Evolutionary conservation across 2,329 filamentous ascomycete genomes (phyloP).

Genomic region (Colletotrichum tanaceti): DNA sequence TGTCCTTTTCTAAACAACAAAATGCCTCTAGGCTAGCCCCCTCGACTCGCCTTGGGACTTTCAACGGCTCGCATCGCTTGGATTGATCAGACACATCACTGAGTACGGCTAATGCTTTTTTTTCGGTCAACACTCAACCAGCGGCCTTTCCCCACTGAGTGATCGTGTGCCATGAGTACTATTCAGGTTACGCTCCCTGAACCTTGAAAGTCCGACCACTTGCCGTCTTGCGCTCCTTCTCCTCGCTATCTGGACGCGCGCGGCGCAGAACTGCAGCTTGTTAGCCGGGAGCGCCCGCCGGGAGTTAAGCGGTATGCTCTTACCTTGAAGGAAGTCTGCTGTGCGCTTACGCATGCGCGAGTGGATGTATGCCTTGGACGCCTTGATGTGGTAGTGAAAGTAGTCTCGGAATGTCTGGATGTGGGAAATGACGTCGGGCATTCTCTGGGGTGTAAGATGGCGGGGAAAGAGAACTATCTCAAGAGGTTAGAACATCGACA

Average conservation of each 20-base stretch:
- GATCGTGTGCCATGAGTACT: not conserved
- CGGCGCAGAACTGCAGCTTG: slow-evolving; percentile 82
- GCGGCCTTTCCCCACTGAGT: not conserved
- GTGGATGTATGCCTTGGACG: slow-evolving; percentile 99
- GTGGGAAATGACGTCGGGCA: slow-evolving; percentile 96
- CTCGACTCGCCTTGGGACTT: not conserved
- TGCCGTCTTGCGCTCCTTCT: slow-evolving; percentile 97
- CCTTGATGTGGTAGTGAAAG: slow-evolving; percentile 99
- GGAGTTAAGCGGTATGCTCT: slow-evolving; percentile 48
- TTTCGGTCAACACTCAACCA: not conserved
- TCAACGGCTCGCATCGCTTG: not conserved
- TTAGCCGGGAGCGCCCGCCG: not conserved
- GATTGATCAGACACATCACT: not conserved
- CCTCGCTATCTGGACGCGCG: slow-evolving; percentile 93
- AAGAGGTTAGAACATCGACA: slow-evolving; percentile 35
- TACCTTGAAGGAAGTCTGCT: slow-evolving; percentile 97
- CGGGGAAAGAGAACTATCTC: slow-evolving; percentile 88
- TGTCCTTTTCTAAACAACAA: slow-evolving; percentile 7
- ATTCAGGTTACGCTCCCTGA: slow-evolving; percentile 47
- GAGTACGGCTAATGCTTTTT: not conserved
- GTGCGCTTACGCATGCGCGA: slow-evolving; percentile 97
- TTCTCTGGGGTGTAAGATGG: slow-evolving; percentile 89
- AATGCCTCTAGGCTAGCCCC: not conserved
- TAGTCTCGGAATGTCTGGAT: slow-evolving; percentile 99
- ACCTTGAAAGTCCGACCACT: slow-evolving; percentile 91